Base-by-base conservation (phyloP, 2,329 filamentous ascomycete species). In the Venturia effusa region DNA sequence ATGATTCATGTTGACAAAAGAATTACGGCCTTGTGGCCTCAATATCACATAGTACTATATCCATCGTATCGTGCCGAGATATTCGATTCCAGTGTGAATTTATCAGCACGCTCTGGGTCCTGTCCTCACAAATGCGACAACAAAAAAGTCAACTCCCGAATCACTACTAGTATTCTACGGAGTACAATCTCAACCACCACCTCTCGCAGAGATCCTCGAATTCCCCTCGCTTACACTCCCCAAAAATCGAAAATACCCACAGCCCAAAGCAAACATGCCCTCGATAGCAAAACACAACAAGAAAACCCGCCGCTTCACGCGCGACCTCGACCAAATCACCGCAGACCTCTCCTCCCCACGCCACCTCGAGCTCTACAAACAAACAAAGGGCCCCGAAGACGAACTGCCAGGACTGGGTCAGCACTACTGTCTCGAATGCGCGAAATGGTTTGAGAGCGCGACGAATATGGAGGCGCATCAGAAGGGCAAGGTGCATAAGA, bases 391-490 rank as follows among this genome's bases (percentile, higher is more conserved):
- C 6, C 78, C 83, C 27, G 93, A 97, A 73, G 94, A 97, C 71
- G 94, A 97, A 71, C 82, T 97, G 41, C 94, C 94, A 3, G 93
- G 87, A 0, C 81, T 97, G 60, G 94, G 94, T 32, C 82, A 85
- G 69, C 87, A 87, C 74, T 97, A 97, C 76, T 99, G 94, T 75
- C 81, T 88, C 19, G 89, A 96, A 76, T 99, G 94, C 75, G 88
- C 94, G 67, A 97, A 96, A 79, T 97, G 90, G 88, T 97, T 95
- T 74, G 93, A 97, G 75, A 88, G 86, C 61, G 89, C 94, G 68
- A 76, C 83, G 70, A 95, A 90, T 69, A 79, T 96, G 65, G 80
- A 82, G 41, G 81, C 84, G 34, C 94, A 99, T 77, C 81, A 81
- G 64, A 90, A 88, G 75, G 91, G 90, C 70, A 99, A 97, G 78